Base-by-base conservation (phyloP, 805 yeast species). In the Candida pseudofarinosa region DNA sequence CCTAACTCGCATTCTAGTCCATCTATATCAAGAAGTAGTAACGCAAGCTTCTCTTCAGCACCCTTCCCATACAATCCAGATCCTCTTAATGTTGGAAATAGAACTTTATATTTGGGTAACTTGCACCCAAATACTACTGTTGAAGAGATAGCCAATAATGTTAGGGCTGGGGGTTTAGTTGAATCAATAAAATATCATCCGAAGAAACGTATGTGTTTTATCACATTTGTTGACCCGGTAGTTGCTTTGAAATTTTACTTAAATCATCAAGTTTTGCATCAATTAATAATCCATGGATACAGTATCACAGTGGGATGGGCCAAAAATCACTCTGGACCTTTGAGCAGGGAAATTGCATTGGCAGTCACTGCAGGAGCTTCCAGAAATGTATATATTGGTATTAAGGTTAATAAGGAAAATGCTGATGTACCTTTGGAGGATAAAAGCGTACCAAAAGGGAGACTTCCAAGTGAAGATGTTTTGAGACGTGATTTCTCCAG, bases 281-380 rank as follows among this genome's bases (percentile, higher is more conserved):
- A 80, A 35, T 62, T 85, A 30, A 67, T 75, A 2, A 67, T 85
- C 17, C 86, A 82, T 58, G 81, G 83, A 2, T 74, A 76, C 50
- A 78, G 75, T 48, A 58, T 84, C 8, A 79, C 74, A 46, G 78
- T 85, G 31, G 86, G 86, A 10, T 85, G 91, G 91, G 88, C 74
- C 17, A 69, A 82, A 33, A 76, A 77, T 33, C 80, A 80, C 51
- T 69, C 84, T 13, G 89, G 90, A 1, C 81, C 85, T 0, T 54
- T 85, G 26, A 71, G 73, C 30, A 70, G 77, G 35, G 70, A 74
- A 1, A 71, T 85, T 35, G 65, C 80, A 0, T 60, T 76, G 36
- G 88, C 88, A 2, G 86, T 83, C 2, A 76, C 85, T 1, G 75
- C 77, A 2, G 89, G 90, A 23, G 91, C 90, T 2, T 79, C 86